A percentile compares a stretch with the other conserved stretches of the same genome.
Evolutionary conservation across 495 filamentous ascomycete species (phyloP).

Genomic region (Aspergillus leporis): DNA sequence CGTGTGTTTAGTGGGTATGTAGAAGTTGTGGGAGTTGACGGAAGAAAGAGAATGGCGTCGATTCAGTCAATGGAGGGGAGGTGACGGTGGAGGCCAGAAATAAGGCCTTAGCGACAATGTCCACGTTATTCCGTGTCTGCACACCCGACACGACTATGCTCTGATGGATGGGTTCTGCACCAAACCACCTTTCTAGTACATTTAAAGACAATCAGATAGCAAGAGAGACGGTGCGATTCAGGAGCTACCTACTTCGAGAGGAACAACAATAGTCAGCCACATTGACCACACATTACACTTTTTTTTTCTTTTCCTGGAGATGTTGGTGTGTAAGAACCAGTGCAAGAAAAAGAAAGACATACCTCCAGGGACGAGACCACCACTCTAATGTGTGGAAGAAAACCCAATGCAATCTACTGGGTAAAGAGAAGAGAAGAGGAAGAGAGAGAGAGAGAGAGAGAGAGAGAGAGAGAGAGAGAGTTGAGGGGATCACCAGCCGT

Average conservation of each 20-base stretch:
- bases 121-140: neutral
- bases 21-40: slow-evolving; percentile 2
- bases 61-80: neutral
- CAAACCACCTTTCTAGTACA: neutral
- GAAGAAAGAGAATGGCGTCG: neutral
- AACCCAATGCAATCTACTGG: slow-evolving; percentile 4
- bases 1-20: slow-evolving; percentile 7
- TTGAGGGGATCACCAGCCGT: slow-evolving; percentile 1
- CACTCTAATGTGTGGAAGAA: slow-evolving; percentile 1
- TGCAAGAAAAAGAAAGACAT: slow-evolving; percentile 6
- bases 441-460: neutral
- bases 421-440: neutral
- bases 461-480: neutral
- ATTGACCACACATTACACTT: neutral
- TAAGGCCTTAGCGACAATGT: neutral
- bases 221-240: neutral
- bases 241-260: neutral
- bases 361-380: slow-evolving; percentile 13
- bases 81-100: neutral
- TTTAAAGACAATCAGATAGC: neutral
- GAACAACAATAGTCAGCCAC: neutral
- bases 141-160: neutral
- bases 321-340: neutral
- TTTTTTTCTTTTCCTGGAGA: neutral
- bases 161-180: neutral